Evolutionary conservation across 2,329 filamentous ascomycete genomes (phyloP), one percentile per base, ranked within the genome.

Genomic region (Microsporum canis): DNA sequence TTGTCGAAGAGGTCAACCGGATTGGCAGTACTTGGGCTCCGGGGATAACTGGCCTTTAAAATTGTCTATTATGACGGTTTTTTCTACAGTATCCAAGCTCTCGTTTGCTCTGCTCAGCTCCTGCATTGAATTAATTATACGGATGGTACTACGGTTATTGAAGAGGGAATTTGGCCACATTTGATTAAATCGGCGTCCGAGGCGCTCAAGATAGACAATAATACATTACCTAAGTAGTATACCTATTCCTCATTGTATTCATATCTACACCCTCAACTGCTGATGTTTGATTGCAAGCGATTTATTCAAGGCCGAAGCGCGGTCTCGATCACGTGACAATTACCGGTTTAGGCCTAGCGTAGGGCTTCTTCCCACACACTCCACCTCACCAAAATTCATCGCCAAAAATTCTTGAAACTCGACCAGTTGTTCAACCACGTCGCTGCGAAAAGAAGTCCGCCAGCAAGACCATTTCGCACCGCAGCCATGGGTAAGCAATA

Each of bases 11-110:
- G 69, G 86, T 99, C 71, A 85, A 87, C 72, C 81, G 87, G 66
- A 94, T 99, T 72, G 94, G 91, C 38, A 88, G 92, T 70, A 76
- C 77, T 0, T 99, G 94, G 91, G 82, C 82, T 61, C 89, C 91
- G 0, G 90, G 90, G 6, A 78, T 88, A 57, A 78, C 79, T 7
- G 55, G 39, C 14, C 34, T 31, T 33, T 57, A 43, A n/a, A 34
- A 55, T 14, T 8, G 27, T 29, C 27, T 55, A 33, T n/a, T 36
- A 10, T 23, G 14, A 8, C 27, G 7, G 27, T 51, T 33, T 5
- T 5, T 31, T 12, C 45, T 27, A 33, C 45, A 4, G 23, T 5
- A 51, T 8, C 8, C 8, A 10, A 3, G 3, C 10, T 51, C 4
- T 12, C 14, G 23, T 51, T 51, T 31, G 23, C 45, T 39, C 38